Evolutionary conservation across 108 stramenopile species (phyloP).

Genomic region (Discostella stelligeroides): DNA sequence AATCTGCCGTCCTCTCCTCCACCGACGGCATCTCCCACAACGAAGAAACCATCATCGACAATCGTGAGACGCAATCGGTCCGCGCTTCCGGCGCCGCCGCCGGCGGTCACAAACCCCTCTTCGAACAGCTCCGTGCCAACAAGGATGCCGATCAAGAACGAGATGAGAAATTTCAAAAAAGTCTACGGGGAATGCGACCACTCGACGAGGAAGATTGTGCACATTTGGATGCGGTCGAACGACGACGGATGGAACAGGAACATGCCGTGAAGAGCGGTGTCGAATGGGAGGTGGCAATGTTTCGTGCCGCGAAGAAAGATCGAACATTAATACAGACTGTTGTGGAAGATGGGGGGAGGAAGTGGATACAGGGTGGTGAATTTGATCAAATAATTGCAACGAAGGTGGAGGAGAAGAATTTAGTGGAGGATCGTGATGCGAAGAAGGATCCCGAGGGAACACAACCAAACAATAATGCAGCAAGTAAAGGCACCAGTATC

Average conservation of each 20-base stretch:
- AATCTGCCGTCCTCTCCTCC: slow-evolving; percentile 80
- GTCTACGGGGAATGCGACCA: slow-evolving; percentile 68
- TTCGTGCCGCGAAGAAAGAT: slow-evolving; percentile 73
- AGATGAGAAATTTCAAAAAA: slow-evolving; percentile 63
- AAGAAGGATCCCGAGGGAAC: background rate
- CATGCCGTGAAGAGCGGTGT: slow-evolving; percentile 49
- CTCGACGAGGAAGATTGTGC: slow-evolving; percentile 87
- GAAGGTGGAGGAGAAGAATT: background rate
- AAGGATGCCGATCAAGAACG: slow-evolving; percentile 73
- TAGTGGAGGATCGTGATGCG: slow-evolving; percentile 17
- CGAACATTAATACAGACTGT: slow-evolving; percentile 23
- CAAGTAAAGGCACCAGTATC: slow-evolving; percentile 2
- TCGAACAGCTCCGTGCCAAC: slow-evolving; percentile 86
- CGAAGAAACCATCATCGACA: slow-evolving; percentile 74
- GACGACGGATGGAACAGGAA: slow-evolving; percentile 55
- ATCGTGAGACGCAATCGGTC: slow-evolving; percentile 52
- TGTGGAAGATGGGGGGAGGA: slow-evolving; percentile 8
- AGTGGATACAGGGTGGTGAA: no score
- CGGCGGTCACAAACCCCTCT: slow-evolving; percentile 66
- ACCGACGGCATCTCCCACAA: slow-evolving; percentile 77
- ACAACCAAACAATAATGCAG: slow-evolving; percentile 2
- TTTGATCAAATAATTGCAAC: background rate
- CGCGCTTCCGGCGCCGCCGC: slow-evolving; percentile 22
- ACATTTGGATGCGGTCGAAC: slow-evolving; percentile 70
- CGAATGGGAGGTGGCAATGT: slow-evolving; percentile 65